Evolutionary conservation across 176 grass and related monocot genomes (phyloP), one percentile per base, ranked within the genome.

Genomic region (Pontederia paniculata): DNA sequence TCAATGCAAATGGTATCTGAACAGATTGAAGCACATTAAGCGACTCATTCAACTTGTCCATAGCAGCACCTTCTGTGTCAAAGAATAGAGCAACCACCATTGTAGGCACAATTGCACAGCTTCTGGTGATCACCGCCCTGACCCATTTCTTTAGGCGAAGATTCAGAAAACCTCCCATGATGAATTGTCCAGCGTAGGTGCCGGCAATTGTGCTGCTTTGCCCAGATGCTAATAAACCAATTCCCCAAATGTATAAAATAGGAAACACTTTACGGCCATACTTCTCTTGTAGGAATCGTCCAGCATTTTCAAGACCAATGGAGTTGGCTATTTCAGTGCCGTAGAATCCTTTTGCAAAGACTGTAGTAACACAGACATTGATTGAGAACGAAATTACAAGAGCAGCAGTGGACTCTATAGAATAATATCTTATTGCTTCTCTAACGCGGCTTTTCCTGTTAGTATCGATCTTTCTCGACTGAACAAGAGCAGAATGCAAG

Each of bases 11-110:
- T 57, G 90, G 90, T 73, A 96, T 96, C 67, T 96, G 90, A 52
- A 96, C 76, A 14, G 90, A 89, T 16, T 96, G 90, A 83, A 96
- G 90, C 23, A 96, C 90, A 78, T 96, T 96, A 60, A 96, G 85
- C 9, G 79, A 76, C 68, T 96, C 90, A 0, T 96, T 96, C 74
- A 96, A 74, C 47, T 78, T 57, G 58, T 96, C 90, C 90, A 96
- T 89, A 2, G 90, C 81, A 72, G 90, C 73, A 74, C 79, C 82
- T 76, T 80, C 89, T 22, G 89, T 89, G 56, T 96, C 85, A 11
- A 96, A 96, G 83, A 86, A 83, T 21, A 95, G 63, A 48, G 89
- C 89, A 25, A 95, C 84, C 23, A 95, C 79, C 58, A 95, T 95
- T 50, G 89, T 95, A 55, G 89, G 89, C 67, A 95, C 69, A 73